Evolutionary conservation across 306 rosid genomes (phyloP).

Genomic region (Trifolium subterraneum): DNA sequence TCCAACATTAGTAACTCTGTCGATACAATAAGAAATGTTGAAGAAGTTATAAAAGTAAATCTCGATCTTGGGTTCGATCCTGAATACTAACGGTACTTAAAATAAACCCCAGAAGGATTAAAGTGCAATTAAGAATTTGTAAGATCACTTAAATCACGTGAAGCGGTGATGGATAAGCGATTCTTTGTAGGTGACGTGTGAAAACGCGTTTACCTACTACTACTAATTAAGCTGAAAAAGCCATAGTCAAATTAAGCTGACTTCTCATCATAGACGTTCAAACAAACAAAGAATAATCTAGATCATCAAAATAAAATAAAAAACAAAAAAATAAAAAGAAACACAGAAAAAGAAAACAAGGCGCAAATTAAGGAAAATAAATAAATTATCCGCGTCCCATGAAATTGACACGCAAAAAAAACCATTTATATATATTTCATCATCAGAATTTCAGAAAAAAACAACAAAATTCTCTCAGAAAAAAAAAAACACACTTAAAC

Average conservation of each 20-base stretch:
- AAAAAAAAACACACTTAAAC: conserved; percentile 19
- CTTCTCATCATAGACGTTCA: not conserved
- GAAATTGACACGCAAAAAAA: conserved; percentile 30
- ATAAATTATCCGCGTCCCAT: conserved; percentile 33
- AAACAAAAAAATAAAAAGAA: not conserved
- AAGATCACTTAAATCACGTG: not conserved
- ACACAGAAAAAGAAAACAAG: not conserved
- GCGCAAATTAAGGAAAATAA: conserved; percentile 32
- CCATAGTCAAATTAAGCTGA: not conserved
- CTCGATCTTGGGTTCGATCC: no score
- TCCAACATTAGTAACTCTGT: no score
- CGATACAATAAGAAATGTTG: no score
- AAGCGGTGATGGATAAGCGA: not conserved
- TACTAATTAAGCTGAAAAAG: not conserved
- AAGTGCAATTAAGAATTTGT: no score
- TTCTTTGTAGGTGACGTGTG: not conserved
- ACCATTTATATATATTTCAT: no score
- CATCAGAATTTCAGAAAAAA: no score
- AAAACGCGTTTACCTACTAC: conserved; percentile 6
- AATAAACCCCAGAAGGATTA: no score
- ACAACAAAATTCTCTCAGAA: no score
- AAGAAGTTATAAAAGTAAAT: no score
- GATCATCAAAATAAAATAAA: not conserved
- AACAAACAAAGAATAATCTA: not conserved
- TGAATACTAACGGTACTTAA: no score